Conservation (phyloP, 345 rosid species). For the Ceriops decandra region DNA sequence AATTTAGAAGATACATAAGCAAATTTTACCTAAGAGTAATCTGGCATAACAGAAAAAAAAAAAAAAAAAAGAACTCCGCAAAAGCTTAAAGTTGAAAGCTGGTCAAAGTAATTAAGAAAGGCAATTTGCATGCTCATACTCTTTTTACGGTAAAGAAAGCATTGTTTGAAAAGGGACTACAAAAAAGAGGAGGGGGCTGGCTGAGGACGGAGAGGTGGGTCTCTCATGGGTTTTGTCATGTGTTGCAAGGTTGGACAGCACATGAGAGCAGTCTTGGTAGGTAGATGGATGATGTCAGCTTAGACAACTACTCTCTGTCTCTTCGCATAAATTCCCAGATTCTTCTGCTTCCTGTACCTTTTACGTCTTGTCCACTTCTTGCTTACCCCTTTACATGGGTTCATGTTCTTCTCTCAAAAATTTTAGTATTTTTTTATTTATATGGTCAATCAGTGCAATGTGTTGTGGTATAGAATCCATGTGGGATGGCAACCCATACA, state of each 20-base stretch:
- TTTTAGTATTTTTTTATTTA: neutral
- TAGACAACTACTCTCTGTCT: constrained; percentile 15
- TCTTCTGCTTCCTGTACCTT: neutral
- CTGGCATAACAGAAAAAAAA: accelerated
- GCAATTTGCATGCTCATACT: too few species aligned
- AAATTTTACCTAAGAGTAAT: too few species aligned
- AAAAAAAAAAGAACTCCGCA: too few species aligned
- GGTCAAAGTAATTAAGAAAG: too few species aligned
- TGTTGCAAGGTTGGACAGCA: neutral
- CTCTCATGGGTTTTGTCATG: neutral
- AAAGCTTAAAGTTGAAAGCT: too few species aligned
- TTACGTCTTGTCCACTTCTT: neutral
- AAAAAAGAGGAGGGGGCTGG: too few species aligned
- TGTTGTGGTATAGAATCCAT: neutral
- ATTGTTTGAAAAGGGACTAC: too few species aligned
- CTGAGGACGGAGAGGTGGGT: neutral
- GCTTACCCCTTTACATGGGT: neutral
- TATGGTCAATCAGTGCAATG: neutral
- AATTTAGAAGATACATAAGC: too few species aligned
- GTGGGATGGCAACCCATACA: too few species aligned
- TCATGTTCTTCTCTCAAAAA: neutral
- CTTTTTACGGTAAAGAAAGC: too few species aligned
- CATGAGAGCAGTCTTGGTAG: constrained; percentile 9
- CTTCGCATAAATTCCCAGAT: constrained; percentile 4
- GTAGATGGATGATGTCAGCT: constrained; percentile 9